Conservation (phyloP, 2,329 filamentous ascomycete species). For the Hypoxylon sp. region DNA sequence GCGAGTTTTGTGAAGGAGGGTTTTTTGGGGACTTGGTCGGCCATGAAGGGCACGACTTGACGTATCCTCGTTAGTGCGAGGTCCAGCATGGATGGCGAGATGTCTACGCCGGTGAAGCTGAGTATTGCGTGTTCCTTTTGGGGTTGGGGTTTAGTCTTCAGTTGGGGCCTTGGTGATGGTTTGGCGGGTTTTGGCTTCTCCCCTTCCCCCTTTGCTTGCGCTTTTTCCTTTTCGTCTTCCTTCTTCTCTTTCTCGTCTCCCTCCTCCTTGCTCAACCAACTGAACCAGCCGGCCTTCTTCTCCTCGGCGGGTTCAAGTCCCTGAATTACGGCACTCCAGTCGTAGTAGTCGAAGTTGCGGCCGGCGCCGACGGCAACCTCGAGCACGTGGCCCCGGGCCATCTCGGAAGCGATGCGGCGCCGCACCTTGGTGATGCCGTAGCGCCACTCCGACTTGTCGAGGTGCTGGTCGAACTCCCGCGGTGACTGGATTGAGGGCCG, state of each 20-base stretch:
- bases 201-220: slow-evolving; percentile 16
- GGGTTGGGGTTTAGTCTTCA: slow-evolving; percentile 11
- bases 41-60: slow-evolving; percentile 57
- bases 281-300: slow-evolving; percentile 39
- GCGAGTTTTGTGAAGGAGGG: slow-evolving; percentile 49
- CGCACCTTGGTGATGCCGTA: slow-evolving; percentile 69
- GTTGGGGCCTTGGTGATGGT: slow-evolving; percentile 1
- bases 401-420: slow-evolving; percentile 59
- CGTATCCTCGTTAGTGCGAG: slow-evolving; percentile 68
- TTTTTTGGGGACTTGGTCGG: slow-evolving; percentile 56
- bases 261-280: slow-evolving; percentile 21
- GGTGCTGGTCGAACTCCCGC: slow-evolving; percentile 68
- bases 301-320: slow-evolving; percentile 38
- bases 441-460: slow-evolving; percentile 69
- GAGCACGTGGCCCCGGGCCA: slow-evolving; percentile 68
- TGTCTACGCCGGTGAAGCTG: slow-evolving; percentile 73
- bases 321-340: slow-evolving; percentile 60
- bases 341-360: slow-evolving; percentile 70
- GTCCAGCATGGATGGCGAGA: slow-evolving; percentile 71
- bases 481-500: slow-evolving; percentile 65
- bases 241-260: slow-evolving; percentile 17
- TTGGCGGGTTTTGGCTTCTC: slow-evolving; percentile 1
- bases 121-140: slow-evolving; percentile 55
- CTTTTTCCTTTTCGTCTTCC: slow-evolving; percentile 37
- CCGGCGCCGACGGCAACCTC: slow-evolving; percentile 75